Conservation (phyloP, 345 rosid species). For the Boechera divaricarpa region DNA sequence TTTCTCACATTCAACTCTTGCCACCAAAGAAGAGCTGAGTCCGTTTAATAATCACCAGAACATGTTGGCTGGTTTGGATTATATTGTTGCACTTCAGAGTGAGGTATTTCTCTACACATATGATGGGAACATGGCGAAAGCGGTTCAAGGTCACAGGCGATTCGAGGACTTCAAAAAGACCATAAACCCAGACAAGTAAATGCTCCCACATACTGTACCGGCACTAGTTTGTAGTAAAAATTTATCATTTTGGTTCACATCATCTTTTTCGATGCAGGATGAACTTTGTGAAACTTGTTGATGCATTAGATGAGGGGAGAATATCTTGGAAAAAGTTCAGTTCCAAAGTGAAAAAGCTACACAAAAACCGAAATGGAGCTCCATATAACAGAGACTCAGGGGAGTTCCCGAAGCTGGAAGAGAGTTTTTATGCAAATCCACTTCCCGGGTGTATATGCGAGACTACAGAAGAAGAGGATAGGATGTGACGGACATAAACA, state of each 20-base stretch:
- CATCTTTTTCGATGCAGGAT: constrained; percentile 53
- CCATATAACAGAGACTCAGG: constrained; percentile 77
- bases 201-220: neutral
- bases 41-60: constrained; percentile 87
- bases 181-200: constrained; percentile 86
- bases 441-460: constrained; percentile 89
- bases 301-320: constrained; percentile 73
- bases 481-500: constrained; percentile 19
- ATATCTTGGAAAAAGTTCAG: constrained; percentile 89
- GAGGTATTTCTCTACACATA: constrained; percentile 87
- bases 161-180: constrained; percentile 89
- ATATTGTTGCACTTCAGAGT: constrained; percentile 86
- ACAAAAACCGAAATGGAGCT: constrained; percentile 70
- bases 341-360: constrained; percentile 80
- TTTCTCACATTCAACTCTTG: constrained; percentile 84
- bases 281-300: constrained; percentile 84
- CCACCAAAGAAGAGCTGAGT: constrained; percentile 71
- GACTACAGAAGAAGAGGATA: constrained; percentile 44
- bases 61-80: constrained; percentile 94
- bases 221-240: neutral
- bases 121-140: constrained; percentile 98
- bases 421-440: constrained; percentile 90
- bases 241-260: constrained; percentile 6
- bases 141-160: constrained; percentile 92
- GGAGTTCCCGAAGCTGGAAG: constrained; percentile 88